phyloP scores from a whole-genome alignment of 345 rosid genomes.

The Streptanthus diversifolius region DNA sequence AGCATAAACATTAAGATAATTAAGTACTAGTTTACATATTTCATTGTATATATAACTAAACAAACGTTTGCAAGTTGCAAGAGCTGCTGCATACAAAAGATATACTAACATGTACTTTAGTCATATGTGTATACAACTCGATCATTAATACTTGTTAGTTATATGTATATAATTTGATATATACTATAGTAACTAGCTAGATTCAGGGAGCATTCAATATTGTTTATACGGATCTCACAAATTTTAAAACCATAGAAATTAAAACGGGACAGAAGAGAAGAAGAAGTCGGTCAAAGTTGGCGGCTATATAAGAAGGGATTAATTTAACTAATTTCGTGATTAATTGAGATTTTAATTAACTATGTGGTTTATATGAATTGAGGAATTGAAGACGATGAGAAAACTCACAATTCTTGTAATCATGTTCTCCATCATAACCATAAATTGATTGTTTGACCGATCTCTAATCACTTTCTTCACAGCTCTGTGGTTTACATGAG shows the following conservation, averaged over 20 bases:
- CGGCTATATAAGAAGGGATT: conserved; percentile 9
- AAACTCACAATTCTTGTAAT: conserved; percentile 46
- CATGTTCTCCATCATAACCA: conserved; percentile 44
- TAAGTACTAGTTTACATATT: neutral
- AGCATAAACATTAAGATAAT: neutral
- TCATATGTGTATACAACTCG: neutral
- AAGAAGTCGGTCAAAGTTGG: conserved; percentile 30
- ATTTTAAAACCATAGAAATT: neutral
- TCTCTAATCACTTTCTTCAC: conserved; percentile 41
- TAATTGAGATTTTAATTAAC: neutral
- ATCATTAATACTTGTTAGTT: neutral
- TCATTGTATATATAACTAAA: neutral
- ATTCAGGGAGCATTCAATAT: conserved; percentile 15
- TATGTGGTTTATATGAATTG: neutral
- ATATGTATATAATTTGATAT: neutral
- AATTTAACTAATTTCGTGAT: neutral
- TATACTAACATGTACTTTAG: neutral
- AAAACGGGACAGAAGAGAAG: conserved; percentile 4
- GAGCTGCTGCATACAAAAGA: neutral
- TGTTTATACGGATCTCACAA: conserved; percentile 10
- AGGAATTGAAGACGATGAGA: neutral
- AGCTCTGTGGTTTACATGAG: conserved; percentile 38
- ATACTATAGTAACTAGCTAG: neutral
- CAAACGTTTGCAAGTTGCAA: neutral
- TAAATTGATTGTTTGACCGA: conserved; percentile 32